Base-by-base conservation (phyloP, 2,329 filamentous ascomycete genomes). In the Colletotrichum caudatum region DNA sequence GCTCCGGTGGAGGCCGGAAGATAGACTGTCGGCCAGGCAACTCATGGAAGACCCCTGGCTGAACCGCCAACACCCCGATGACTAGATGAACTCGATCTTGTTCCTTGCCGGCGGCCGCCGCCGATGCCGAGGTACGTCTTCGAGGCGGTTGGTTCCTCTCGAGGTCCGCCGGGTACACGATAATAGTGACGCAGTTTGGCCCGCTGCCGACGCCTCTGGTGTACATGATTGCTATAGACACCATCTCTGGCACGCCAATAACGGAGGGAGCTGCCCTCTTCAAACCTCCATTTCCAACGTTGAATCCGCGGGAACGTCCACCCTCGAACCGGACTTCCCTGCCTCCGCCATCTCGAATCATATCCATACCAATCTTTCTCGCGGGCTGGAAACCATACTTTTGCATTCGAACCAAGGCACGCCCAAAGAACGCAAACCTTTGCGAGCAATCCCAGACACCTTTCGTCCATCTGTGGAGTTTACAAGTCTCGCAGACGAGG, bases 1-100 rank as follows among this genome's bases (percentile, higher is more conserved):
- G 76, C 72, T 78, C 2, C 71, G 74, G 37, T 78, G 77, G 77
- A 74, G 70, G 0, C 77, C 77, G 0, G 77, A 78, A 35, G 77
- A 78, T 33, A 76, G 78, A 11, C 18, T 58, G 3, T 64, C 66
- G 6, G 73, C 73, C 16, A n/a, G 56, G 1, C 63, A 74, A n/a
- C 56, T 74, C 3, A 35, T 71, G 50, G 62, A 71, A 3, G 73
- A 74, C 16, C 63, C 68, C 2, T 73, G 71, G 71, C 37, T 73
- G 12, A 58, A 59, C 12, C 46, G 46, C 16, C 53, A 69, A 14
- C n/a, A 29, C 29, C 14, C 20, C 11, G 64, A 51, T 2, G 54
- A 66, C n/a, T 62, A 50, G n/a, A 57, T 12, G 4, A 16, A 16
- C 20, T 20, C 26, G 14, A 20, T 3, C 8, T 11, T 23, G 12